Conservation (phyloP, 805 yeast genomes). For the Ogataea salicorniae region DNA sequence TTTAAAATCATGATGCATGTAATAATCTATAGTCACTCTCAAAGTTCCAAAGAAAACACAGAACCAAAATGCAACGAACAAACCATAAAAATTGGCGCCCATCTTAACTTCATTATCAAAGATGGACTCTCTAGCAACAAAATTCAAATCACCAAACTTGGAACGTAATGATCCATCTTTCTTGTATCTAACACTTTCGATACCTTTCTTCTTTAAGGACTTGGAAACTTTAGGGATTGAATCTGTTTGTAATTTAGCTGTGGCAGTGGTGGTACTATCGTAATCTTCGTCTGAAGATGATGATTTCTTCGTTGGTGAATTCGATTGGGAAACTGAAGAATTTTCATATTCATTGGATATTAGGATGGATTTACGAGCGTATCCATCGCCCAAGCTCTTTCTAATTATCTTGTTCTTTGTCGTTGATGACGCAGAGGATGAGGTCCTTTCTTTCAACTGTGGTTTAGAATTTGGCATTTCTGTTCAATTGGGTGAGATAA, state of each 20-base stretch:
- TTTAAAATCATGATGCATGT: conserved; percentile 40
- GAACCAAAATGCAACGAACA: conserved; percentile 78
- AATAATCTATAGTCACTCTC: conserved; percentile 50
- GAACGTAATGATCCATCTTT: conserved; percentile 39
- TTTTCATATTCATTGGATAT: no score
- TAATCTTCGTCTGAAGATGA: background rate
- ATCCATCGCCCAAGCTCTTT: background rate
- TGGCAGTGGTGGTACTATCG: background rate
- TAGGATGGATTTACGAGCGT: no score
- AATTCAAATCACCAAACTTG: conserved; percentile 50
- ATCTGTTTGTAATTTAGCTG: background rate
- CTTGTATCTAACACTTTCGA: conserved; percentile 13
- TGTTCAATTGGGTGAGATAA: no score
- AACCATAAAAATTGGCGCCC: conserved; percentile 61
- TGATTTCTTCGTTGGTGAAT: no score
- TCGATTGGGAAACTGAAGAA: no score
- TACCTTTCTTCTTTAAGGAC: background rate
- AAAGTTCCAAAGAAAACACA: conserved; percentile 51
- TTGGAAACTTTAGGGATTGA: background rate
- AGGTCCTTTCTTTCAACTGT: no score
- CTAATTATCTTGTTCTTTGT: no score
- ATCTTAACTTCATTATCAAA: conserved; percentile 46
- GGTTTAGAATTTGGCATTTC: no score
- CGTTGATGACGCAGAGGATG: no score
- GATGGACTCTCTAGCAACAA: conserved; percentile 40